Evolutionary conservation across 148 eudicot genomes (phyloP), one percentile per base, ranked within the genome.

Genomic region (Mesembryanthemum crystallinum): DNA sequence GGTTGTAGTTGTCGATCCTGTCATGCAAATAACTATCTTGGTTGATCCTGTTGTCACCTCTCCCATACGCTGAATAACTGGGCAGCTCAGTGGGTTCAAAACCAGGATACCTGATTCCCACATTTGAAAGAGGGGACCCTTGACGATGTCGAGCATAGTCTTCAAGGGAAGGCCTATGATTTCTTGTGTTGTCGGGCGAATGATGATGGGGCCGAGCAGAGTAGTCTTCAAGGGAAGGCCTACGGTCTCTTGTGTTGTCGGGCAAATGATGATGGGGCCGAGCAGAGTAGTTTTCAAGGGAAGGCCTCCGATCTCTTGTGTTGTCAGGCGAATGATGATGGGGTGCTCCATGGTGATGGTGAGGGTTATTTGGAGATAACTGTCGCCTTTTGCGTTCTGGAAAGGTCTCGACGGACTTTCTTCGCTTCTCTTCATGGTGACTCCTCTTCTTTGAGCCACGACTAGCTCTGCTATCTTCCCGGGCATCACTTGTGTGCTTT

Each of bases 241-340:
- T 74, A 39, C 64, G 68, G 24, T 47, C 80, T 70, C 32, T 37
- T 25, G 27, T 21, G 32, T 55, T 57, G 52, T 59, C 58, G 6
- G 87, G 78, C 15, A 81, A 75, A 32, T 72, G 85, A 76, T 18
- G 49, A 51, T 59, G 81, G 72, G 55, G 54, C 25, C 55, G 72
- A 17, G 33, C 18, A 27, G 67, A 30, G 27, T 42, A 72, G 64
- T 51, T 35, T 55, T 77, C 80, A 8, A 28, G 27, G 73, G 75
- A 74, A 5, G 18, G 28, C 4, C 64, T 74, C 52, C 64, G 64
- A 30, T 49, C 80, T 70, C 32, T 39, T 25, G 28, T n/a, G 33
- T 57, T 58, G 60, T 60, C 58, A 7, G 87, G 78, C 17, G 82
- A 75, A 32, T 72, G 85, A 35, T 35, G 39, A 76, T 20, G 51